A percentile compares a stretch with the other conserved stretches of the same genome.
Evolutionary conservation across 495 filamentous ascomycete genomes (phyloP).

Genomic region (Monascus purpureus): DNA sequence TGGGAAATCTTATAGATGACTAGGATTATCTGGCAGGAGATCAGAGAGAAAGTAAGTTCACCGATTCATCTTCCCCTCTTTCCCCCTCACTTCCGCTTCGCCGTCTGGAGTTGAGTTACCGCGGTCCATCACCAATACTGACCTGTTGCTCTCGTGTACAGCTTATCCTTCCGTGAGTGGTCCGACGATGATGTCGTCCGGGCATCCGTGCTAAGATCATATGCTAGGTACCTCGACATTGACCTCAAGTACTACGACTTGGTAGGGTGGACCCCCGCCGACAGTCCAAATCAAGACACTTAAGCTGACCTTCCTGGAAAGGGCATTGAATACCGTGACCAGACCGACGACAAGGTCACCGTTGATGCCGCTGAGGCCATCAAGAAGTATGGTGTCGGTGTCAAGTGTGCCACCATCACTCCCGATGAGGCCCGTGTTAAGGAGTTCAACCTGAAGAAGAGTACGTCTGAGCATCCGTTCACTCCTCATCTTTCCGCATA

Average conservation of each 20-base stretch:
- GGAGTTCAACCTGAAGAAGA: constrained; percentile 97
- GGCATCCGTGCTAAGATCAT: constrained; percentile 6
- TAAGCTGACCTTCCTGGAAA: constrained; percentile 8
- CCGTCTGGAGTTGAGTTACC: too few species aligned
- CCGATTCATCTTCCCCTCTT: constrained; percentile 6
- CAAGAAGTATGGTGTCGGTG: constrained; percentile 95
- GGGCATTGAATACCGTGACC: constrained; percentile 86
- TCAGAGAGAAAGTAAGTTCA: constrained; percentile 71
- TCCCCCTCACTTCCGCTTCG: constrained; percentile 2
- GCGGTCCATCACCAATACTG: too few species aligned
- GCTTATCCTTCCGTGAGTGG: constrained; percentile 71
- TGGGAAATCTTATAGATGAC: constrained; percentile 53
- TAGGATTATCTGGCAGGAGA: constrained; percentile 94
- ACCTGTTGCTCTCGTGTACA: constrained; percentile 13
- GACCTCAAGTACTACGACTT: constrained; percentile 99
- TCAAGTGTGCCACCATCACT: constrained; percentile 99
- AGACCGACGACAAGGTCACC: constrained; percentile 94
- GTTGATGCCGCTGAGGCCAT: constrained; percentile 90
- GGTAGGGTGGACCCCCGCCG: constrained; percentile 20
- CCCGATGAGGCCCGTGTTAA: constrained; percentile 91
- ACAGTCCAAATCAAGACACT: constrained; percentile 1
- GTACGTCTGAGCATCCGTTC: constrained; percentile 28
- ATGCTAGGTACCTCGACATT: constrained; percentile 65
- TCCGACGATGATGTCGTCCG: constrained; percentile 2
- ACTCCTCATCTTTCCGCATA: neutral